Percentiles rank a stretch among this genome's conserved stretches.
Conservation (phyloP, 2,329 filamentous ascomycete species). For the Cryphonectria japonica region DNA sequence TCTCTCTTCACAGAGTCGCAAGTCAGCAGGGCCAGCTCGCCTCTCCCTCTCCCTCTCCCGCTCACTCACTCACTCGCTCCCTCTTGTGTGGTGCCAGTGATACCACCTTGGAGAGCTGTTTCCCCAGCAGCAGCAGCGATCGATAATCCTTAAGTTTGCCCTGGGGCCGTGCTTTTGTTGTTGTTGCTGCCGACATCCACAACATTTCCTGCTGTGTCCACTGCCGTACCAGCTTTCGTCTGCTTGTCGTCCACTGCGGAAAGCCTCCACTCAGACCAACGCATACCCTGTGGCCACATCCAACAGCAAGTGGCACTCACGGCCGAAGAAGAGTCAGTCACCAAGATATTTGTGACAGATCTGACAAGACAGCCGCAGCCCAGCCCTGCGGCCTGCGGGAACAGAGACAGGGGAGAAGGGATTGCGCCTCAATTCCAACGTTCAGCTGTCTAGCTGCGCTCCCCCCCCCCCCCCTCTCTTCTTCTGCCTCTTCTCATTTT, state of each 20-base stretch:
- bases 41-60: neutral
- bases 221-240: neutral
- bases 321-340: neutral
- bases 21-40: neutral
- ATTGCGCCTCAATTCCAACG: constrained; percentile 15
- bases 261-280: neutral
- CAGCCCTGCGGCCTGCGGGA: constrained; percentile 4
- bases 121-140: neutral
- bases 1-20: neutral
- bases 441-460: neutral
- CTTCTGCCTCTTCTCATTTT: neutral
- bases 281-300: neutral
- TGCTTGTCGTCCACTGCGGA: neutral
- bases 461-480: too few species aligned
- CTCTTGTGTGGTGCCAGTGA: neutral
- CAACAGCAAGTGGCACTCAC: neutral
- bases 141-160: neutral
- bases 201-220: neutral
- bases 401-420: neutral
- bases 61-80: neutral
- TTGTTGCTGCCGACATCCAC: neutral
- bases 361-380: constrained; percentile 6
- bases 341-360: constrained; percentile 14
- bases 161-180: neutral
- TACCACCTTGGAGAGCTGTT: neutral